Conservation (phyloP, 306 rosid species). For the Pyrus pyrifolia region DNA sequence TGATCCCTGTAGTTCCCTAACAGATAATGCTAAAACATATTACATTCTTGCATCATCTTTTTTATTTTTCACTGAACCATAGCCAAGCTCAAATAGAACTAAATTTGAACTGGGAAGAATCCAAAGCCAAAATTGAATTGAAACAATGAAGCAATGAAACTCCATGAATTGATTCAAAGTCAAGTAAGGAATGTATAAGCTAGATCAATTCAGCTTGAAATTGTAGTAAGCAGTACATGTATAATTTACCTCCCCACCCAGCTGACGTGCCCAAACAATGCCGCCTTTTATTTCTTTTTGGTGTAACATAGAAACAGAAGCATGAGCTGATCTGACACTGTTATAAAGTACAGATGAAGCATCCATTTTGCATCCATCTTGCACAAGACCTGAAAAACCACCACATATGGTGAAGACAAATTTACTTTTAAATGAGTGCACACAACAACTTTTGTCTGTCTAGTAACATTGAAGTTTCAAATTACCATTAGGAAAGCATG, state of each 20-base stretch:
- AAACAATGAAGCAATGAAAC: background rate
- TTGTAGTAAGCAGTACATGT: background rate
- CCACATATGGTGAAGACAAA: conserved; percentile 1
- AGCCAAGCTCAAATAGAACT: background rate
- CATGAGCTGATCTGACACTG: conserved; percentile 87
- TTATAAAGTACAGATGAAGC: conserved; percentile 80
- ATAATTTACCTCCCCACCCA: conserved; percentile 86
- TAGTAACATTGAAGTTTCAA: background rate
- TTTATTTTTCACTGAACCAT: background rate
- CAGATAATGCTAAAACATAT: background rate
- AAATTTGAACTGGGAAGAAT: background rate
- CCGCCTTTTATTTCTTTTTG: conserved; percentile 63
- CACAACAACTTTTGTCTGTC: background rate
- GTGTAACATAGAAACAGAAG: conserved; percentile 69
- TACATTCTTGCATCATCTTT: background rate
- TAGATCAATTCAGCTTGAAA: background rate
- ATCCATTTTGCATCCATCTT: conserved; percentile 84
- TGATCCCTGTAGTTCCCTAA: background rate
- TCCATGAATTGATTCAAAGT: background rate
- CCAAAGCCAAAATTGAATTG: background rate
- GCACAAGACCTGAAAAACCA: conserved; percentile 61
- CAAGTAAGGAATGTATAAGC: background rate
- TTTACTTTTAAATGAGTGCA: background rate
- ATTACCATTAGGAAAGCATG: too few relatives aligned
- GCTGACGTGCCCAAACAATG: conserved; percentile 86